Evolutionary conservation across 2,329 filamentous ascomycete genomes (phyloP).

Genomic region (Leptographium radiaticola): DNA sequence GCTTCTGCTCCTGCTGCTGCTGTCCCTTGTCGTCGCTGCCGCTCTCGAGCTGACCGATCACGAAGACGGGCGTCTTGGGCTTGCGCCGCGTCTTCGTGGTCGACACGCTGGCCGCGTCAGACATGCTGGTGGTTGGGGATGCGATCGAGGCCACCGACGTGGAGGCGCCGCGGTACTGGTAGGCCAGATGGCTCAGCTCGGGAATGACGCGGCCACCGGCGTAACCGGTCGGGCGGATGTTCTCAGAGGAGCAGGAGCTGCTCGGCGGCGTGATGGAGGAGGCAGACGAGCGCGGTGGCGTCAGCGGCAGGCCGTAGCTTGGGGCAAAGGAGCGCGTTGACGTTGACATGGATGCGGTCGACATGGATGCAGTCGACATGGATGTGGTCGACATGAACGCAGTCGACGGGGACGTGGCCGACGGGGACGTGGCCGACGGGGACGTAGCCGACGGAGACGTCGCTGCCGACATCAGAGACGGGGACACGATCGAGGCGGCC

Average conservation of each 20-base stretch:
- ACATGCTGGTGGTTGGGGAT: slow-evolving; percentile 7
- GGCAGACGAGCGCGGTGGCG: slow-evolving; percentile 2
- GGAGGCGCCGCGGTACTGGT: slow-evolving; percentile 4
- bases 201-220: slow-evolving; percentile 15
- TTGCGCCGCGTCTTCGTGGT: slow-evolving; percentile 25
- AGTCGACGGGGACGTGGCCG: not conserved
- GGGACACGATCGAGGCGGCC: not conserved
- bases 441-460: not conserved
- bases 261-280: slow-evolving; percentile 2
- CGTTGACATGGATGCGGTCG: not conserved
- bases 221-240: not conserved
- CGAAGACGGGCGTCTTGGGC: slow-evolving; percentile 37
- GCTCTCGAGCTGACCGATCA: slow-evolving; percentile 35
- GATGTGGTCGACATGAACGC: not conserved
- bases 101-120: slow-evolving; percentile 5
- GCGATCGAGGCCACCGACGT: slow-evolving; percentile 8
- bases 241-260: not conserved
- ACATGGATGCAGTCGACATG: not conserved
- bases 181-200: slow-evolving; percentile 23
- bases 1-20: not conserved
- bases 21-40: slow-evolving; percentile 4
- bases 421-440: not conserved
- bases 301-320: not conserved
- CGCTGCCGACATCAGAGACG: not conserved
- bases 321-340: slow-evolving; percentile 3